Evolutionary conservation across 2,329 filamentous ascomycete species (phyloP).

Genomic region (Paramyrothecium sp.): DNA sequence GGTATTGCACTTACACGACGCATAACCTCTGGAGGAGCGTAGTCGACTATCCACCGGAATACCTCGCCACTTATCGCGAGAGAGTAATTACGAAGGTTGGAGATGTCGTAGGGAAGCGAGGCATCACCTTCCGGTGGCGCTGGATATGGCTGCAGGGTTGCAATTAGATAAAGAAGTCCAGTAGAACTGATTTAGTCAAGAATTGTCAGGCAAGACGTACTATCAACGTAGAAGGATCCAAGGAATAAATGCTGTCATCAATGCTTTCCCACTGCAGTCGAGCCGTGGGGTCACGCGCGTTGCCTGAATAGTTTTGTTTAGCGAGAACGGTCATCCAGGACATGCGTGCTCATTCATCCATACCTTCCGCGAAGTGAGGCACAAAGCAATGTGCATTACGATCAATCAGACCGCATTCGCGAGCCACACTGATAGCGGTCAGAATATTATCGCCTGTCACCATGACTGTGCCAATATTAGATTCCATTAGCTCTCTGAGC

Average conservation of each 20-base stretch:
- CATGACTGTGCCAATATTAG: constrained; percentile 90
- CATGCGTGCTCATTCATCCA: constrained; percentile 2
- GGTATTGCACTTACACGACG: constrained; percentile 51
- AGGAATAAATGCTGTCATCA: constrained; percentile 74
- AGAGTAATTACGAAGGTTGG: constrained; percentile 80
- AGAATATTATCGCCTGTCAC: constrained; percentile 97
- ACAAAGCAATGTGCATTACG: constrained; percentile 86
- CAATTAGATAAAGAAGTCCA: not conserved
- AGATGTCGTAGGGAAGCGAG: constrained; percentile 82
- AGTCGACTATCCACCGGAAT: constrained; percentile 96
- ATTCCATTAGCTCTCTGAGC: constrained; percentile 76
- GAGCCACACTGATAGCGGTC: constrained; percentile 91
- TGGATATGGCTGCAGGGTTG: constrained; percentile 59
- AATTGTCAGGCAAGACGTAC: constrained; percentile 34
- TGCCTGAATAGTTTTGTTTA: constrained; percentile 44
- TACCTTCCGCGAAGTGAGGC: constrained; percentile 78
- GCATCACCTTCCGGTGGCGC: constrained; percentile 70
- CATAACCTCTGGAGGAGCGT: constrained; percentile 75
- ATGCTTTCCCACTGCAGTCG: constrained; percentile 88
- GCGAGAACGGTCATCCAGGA: not conserved
- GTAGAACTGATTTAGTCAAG: not conserved
- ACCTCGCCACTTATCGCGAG: constrained; percentile 89
- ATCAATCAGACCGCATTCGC: constrained; percentile 83
- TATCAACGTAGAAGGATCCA: constrained; percentile 76
- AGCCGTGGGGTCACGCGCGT: constrained; percentile 70